Conservation (phyloP, 768 basidiomycete species). For the Sporobolomyces phaffii region DNA sequence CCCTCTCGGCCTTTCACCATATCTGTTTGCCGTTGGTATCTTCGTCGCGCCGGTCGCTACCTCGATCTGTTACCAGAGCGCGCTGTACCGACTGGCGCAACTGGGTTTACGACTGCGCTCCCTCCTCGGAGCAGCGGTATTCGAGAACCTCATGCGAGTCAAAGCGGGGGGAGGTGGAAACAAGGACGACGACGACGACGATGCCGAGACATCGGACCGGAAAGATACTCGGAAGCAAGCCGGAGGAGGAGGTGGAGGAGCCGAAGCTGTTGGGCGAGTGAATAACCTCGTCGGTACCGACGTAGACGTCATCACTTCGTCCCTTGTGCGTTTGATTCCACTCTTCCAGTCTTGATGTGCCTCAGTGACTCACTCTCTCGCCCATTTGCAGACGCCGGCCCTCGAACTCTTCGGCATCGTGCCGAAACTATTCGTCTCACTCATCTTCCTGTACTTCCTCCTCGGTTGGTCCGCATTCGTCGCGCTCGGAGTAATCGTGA, state of each 20-base stretch:
- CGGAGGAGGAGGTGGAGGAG: conserved; percentile 11
- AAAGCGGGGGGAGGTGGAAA: conserved; percentile 27
- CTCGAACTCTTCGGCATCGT: conserved; percentile 30
- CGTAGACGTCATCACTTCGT: conserved; percentile 31
- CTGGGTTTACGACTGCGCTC: conserved; percentile 22
- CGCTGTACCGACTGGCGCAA: conserved; percentile 24
- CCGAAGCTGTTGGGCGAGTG: conserved; percentile 28
- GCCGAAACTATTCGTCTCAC: conserved; percentile 27
- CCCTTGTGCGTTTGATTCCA: neutral
- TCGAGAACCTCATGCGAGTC: conserved; percentile 20
- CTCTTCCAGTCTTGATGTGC: neutral
- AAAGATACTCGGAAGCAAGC: neutral
- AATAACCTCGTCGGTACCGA: conserved; percentile 38
- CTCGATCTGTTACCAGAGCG: conserved; percentile 27
- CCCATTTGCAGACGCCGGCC: neutral
- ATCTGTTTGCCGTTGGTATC: conserved; percentile 25
- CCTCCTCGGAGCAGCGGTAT: conserved; percentile 12
- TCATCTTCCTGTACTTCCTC: conserved; percentile 34
- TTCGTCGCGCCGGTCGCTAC: conserved; percentile 24
- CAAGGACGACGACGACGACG: neutral
- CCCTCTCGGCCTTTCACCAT: conserved; percentile 20
- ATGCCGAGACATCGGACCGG: too few species aligned
- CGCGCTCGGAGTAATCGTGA: conserved; percentile 38
- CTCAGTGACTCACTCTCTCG: neutral
- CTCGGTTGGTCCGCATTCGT: conserved; percentile 39